Evolutionary conservation across 2,329 filamentous ascomycete species (phyloP), one percentile per base, ranked within the genome.

Genomic region (Aspergillus hortae): DNA sequence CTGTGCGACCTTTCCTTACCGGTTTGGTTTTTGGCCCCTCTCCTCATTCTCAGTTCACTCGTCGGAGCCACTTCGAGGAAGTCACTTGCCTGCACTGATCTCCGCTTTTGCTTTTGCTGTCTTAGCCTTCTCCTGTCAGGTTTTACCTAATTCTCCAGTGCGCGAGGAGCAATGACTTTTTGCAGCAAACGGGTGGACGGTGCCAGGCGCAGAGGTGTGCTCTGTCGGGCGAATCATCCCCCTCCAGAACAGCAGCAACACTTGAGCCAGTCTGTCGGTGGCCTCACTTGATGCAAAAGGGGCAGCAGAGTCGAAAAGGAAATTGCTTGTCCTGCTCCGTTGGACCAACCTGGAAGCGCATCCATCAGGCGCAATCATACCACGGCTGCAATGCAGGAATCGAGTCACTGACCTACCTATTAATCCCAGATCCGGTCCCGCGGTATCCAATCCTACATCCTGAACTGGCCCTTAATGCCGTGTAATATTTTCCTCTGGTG

Each of bases 381-480:
- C 35, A 3, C 35, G 35, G 40, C 35, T n/a, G 19, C 40, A 17
- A 17, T 42, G 14, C 35, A 21, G 40, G 40, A 23, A 17, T 42
- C 40, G 40, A 23, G 15, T 42, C 40, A 21, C 19, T 15, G 23
- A 17, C 15, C 6, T 30, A 17, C 40, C 40, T 42, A 42, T 42
- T 17, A 11, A 42, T 12, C 40, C 40, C 40, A 21, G n/a, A n/a
- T 19, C 40, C 40, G 17, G 5, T 15, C 15, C 15, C 9, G 19
- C 40, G 40, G 40, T 42, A 56, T n/a, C 40, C 49, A 11, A 32
- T 41, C 9, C 14, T 15, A 11, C 45, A 45, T 15, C 7, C 3
- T 44, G 33, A 44, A 43, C 35, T 55, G 46, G 15, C 17, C 55
- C 17, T 51, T 52, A 15, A 41, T 42, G 17, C 19, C 17, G 40